Evolutionary conservation across 306 rosid species (phyloP).

Genomic region (Carpinus viminea): DNA sequence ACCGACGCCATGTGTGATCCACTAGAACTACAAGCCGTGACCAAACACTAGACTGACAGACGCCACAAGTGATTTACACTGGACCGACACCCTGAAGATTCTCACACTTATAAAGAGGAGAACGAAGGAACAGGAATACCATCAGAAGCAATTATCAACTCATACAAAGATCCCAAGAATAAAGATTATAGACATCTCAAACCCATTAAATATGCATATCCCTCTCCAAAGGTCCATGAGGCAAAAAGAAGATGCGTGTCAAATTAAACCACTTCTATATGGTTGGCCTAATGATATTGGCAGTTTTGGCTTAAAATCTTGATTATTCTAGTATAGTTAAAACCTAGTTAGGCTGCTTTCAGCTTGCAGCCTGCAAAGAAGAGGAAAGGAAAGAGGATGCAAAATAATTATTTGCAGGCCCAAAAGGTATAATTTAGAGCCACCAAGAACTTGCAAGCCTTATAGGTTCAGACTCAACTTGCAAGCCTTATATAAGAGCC

Average conservation of each 20-base stretch:
- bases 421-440: not conserved
- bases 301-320: not conserved
- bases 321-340: not conserved
- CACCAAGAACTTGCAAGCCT: not conserved
- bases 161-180: not conserved
- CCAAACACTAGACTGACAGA: no score
- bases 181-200: not conserved
- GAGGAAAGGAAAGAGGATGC: not conserved
- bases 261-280: not conserved
- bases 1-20: no score
- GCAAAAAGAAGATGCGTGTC: not conserved
- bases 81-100: no score
- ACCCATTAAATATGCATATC: not conserved
- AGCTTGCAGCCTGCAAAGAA: not conserved
- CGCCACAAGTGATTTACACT: no score
- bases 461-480: not conserved
- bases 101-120: no score
- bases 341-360: not conserved
- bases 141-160: not conserved
- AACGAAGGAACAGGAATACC: not conserved
- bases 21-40: no score
- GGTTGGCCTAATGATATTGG: not conserved
- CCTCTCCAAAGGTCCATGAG: not conserved
- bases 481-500: not conserved
- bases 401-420: not conserved